phyloP scores from a whole-genome alignment of 2,329 filamentous ascomycete genomes.

The Hypoxylon sp. region DNA sequence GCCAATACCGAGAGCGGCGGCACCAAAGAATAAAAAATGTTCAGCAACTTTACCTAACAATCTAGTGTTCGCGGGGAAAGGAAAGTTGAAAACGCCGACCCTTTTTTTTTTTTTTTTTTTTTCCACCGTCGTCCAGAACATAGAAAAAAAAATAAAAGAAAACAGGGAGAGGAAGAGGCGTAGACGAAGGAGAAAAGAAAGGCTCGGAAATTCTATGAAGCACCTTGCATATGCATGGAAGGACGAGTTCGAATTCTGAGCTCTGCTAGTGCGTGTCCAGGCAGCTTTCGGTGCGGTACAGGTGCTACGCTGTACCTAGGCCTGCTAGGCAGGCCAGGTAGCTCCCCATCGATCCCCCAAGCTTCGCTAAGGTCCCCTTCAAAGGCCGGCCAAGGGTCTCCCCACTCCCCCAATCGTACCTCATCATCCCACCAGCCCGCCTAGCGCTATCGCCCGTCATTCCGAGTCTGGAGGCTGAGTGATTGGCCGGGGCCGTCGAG shows the following conservation, averaged over 20 bases:
- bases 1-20: background rate
- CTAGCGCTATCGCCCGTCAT: constrained; percentile 26
- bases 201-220: constrained; percentile 28
- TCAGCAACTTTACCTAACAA: constrained; percentile 26
- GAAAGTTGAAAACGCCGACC: constrained; percentile 12
- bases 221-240: background rate
- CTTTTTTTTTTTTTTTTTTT: too few species aligned
- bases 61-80: constrained; percentile 9
- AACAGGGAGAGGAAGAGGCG: constrained; percentile 11
- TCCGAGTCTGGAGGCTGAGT: constrained; percentile 28
- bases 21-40: constrained; percentile 10
- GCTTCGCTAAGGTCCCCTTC: background rate
- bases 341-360: too few species aligned
- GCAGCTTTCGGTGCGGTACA: too few species aligned
- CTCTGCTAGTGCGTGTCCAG: constrained; percentile 5
- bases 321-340: too few species aligned
- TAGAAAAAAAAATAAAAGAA: background rate
- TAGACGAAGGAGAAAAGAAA: constrained; percentile 23
- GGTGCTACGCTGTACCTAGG: too few species aligned
- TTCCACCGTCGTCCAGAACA: constrained; percentile 14
- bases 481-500: constrained; percentile 18
- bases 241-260: constrained; percentile 19
- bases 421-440: background rate
- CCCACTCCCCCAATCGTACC: background rate
- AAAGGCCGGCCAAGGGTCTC: background rate